Evolutionary conservation across 768 basidiomycete genomes (phyloP), one percentile per base, ranked within the genome.

Genomic region (Mrakia hoshinonis): DNA sequence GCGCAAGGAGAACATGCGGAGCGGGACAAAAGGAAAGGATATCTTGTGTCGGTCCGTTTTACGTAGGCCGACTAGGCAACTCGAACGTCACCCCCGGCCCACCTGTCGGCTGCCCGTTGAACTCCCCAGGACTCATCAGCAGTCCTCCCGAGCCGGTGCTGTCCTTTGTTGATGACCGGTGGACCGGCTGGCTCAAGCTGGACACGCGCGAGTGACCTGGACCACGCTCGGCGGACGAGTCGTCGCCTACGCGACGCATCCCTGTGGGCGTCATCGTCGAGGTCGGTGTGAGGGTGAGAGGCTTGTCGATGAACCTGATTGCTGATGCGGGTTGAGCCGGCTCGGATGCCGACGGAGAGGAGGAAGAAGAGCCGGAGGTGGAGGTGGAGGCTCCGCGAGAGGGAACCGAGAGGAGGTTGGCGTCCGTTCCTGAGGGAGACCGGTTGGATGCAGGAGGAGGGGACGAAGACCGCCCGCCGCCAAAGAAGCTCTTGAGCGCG

Each of bases 291-390:
- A 38, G 46, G 7, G 31, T 47, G 2, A 48, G 31, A 10, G 64
- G 64, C 26, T 54, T 61, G 36, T 71, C 63, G 54, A 43, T 66
- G 63, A 71, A 65, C 13, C 63, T 38, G 18, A 71, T 65, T 11
- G 64, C 20, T 9, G 52, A 46, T 12, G 43, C 26, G 4, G 62
- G 26, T 34, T 31, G 13, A 24, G 22, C 24, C 6, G 58, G 60
- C 29, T 52, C 20, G n/a, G n/a, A n/a, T n/a, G n/a, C n/a, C 38
- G 31, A 63, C n/a, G 36, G 36, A 5, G 67, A 55, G 51, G 13
- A n/a, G 22, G 48, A 5, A 36, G 22, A 36, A 10, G 67, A 39
- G 11, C 29, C 6, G n/a, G 65, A 34, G 10, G 49, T 31, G 22
- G 31, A 20, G 34, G 5, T 26, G 39, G 46, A 66, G 29, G 20